Evolutionary conservation across 805 yeast species (phyloP).

Genomic region (Yarrowia sp.): DNA sequence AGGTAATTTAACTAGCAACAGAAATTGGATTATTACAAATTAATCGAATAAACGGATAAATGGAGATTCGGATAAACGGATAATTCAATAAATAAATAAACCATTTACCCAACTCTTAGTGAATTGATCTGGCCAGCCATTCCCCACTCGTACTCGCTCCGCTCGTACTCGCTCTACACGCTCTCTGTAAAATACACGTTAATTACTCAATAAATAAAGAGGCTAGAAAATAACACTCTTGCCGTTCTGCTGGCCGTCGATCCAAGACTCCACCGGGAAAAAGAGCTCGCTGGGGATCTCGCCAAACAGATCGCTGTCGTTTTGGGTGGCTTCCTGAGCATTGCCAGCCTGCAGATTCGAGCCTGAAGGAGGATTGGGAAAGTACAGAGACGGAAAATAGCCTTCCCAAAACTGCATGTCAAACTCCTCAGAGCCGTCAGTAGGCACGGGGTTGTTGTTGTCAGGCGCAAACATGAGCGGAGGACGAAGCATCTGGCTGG

Average conservation of each 20-base stretch:
- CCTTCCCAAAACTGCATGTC: conserved; percentile 24
- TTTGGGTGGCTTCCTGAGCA: not conserved
- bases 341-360: not conserved
- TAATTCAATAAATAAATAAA: no score
- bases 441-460: not conserved
- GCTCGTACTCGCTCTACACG: no score
- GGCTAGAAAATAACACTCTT: conserved; percentile 3
- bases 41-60: no score
- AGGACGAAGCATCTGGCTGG: conserved; percentile 3
- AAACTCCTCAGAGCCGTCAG: conserved; percentile 14
- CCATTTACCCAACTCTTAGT: no score
- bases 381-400: conserved; percentile 21
- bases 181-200: not conserved
- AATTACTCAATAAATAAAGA: not conserved
- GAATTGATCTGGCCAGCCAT: no score
- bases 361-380: conserved; percentile 5
- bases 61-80: no score
- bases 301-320: not conserved
- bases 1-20: no score
- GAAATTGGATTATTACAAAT: no score
- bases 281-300: conserved; percentile 19
- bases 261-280: conserved; percentile 18
- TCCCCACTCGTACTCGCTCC: no score
- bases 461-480: conserved; percentile 7
- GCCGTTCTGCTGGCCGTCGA: conserved; percentile 14